Percentiles rank a stretch among this genome's conserved stretches.
Conservation (phyloP, 2,329 filamentous ascomycete genomes). For the Penicillium sp. region DNA sequence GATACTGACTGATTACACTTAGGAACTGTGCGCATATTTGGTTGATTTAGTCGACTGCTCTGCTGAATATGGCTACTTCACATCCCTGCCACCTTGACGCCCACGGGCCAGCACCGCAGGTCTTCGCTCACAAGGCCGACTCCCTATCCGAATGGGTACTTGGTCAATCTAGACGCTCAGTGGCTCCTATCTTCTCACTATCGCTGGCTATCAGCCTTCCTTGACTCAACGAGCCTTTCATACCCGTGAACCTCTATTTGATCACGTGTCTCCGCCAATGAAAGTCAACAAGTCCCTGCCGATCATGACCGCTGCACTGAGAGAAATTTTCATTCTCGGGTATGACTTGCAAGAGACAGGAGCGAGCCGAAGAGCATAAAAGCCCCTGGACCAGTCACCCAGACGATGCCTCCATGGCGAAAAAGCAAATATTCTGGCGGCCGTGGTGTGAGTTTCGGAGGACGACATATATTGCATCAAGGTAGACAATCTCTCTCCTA, state of each 20-base stretch:
- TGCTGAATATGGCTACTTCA: background rate
- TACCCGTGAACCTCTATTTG: no score
- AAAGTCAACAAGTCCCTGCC: no score
- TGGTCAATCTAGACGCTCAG: background rate
- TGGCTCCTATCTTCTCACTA: background rate
- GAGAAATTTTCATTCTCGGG: no score
- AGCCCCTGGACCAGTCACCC: background rate
- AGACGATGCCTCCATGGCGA: background rate
- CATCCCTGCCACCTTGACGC: background rate
- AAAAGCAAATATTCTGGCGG: background rate
- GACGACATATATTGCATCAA: no score
- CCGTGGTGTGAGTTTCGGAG: background rate
- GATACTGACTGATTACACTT: slow-evolving; percentile 3
- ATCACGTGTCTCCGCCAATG: no score
- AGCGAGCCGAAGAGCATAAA: background rate
- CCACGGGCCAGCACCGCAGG: background rate
- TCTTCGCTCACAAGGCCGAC: background rate
- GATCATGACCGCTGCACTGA: no score
- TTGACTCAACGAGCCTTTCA: no score
- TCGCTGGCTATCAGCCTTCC: no score
- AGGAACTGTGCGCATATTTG: slow-evolving; percentile 32
- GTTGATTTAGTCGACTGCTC: slow-evolving; percentile 10
- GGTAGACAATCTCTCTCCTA: no score
- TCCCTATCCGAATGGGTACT: background rate
- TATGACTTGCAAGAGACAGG: no score